phyloP scores from a whole-genome alignment of 2,329 filamentous ascomycete genomes.

The Fusarium sarcochroum region DNA sequence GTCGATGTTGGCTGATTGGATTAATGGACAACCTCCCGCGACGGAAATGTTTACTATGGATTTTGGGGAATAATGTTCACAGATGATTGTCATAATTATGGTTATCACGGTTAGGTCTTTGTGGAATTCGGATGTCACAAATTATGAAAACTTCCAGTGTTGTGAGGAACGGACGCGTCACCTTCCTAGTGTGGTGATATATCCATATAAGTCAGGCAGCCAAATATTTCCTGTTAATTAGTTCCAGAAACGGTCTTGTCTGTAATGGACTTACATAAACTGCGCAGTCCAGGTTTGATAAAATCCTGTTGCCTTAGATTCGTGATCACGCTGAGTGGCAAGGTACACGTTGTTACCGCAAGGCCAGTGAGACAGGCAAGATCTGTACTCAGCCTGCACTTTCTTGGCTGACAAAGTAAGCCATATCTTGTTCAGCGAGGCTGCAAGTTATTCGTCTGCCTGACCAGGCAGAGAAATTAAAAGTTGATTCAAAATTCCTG shows the following conservation, averaged over 20 bases:
- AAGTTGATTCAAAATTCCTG: accelerated
- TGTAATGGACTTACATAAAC: too few species aligned
- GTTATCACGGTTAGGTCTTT: too few species aligned
- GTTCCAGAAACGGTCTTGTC: not conserved
- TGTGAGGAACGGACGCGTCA: not conserved
- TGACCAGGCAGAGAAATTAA: slow-evolving; percentile 11
- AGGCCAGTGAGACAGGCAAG: not conserved
- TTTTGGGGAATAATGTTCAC: slow-evolving; percentile 9
- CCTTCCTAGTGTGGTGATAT: not conserved
- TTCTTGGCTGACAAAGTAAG: not conserved
- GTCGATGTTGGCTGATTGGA: slow-evolving; percentile 38
- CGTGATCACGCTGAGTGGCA: not conserved
- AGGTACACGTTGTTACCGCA: not conserved
- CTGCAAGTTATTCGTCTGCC: slow-evolving; percentile 4
- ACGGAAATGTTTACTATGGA: slow-evolving; percentile 38
- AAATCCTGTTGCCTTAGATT: slow-evolving; percentile 5
- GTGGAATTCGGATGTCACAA: too few species aligned
- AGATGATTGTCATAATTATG: too few species aligned
- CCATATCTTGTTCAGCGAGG: not conserved
- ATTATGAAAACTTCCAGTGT: too few species aligned
- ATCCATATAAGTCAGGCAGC: slow-evolving; percentile 1
- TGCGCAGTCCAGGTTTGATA: not conserved
- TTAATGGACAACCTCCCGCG: slow-evolving; percentile 33
- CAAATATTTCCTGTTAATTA: not conserved
- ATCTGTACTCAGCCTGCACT: not conserved